Conservation (phyloP, 192 early-diverging fungal genomes). For the Piromyces finnis region DNA sequence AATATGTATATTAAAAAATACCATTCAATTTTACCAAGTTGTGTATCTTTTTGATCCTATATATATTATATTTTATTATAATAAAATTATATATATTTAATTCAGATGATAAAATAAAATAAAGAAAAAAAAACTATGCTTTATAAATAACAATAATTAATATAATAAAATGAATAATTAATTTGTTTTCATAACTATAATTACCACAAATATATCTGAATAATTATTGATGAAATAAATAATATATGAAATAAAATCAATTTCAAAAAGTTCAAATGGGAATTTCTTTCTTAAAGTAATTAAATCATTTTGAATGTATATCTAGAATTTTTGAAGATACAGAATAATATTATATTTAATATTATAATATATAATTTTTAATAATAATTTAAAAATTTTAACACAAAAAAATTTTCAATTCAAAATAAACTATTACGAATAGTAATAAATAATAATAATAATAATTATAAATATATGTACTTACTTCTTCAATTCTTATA, state of each 20-base stretch:
- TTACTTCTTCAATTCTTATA: background rate
- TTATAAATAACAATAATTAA: too few relatives aligned
- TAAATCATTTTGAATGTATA: background rate
- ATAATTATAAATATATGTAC: background rate
- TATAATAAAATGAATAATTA: too few relatives aligned
- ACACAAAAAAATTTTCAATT: too few relatives aligned
- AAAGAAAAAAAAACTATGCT: too few relatives aligned
- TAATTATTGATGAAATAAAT: background rate
- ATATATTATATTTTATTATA: too few relatives aligned
- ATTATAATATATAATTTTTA: too few relatives aligned
- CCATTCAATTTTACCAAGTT: background rate
- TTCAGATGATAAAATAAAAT: too few relatives aligned
- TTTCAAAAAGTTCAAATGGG: background rate
- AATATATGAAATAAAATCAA: background rate
- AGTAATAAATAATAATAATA: background rate
- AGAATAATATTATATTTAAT: too few relatives aligned
- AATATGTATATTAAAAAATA: background rate
- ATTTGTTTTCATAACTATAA: background rate
- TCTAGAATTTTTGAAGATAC: background rate
- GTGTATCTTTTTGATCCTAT: background rate
- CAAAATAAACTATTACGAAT: too few relatives aligned
- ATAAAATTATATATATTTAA: too few relatives aligned
- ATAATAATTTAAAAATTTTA: too few relatives aligned
- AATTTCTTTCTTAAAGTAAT: background rate
- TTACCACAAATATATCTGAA: background rate